These are phyloP conservation scores for Puccinia coronata DNA, from an alignment of 1,284 basidiomycete genomes.

Conservation along the genomic window DNA sequence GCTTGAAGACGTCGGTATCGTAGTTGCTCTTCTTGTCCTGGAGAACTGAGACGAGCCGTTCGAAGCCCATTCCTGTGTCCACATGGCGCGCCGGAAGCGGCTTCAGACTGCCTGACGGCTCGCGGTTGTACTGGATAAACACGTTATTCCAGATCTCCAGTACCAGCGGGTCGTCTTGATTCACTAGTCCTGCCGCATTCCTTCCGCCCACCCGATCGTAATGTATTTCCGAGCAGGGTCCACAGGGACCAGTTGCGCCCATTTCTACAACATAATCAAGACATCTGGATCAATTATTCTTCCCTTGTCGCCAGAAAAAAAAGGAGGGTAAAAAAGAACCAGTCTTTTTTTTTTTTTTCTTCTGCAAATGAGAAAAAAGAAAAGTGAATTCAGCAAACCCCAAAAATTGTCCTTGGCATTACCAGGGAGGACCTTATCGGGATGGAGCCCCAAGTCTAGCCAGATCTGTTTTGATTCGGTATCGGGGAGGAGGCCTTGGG, in stretches of 20 bases:
- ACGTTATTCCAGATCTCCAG: slow-evolving; percentile 50
- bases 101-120: slow-evolving; percentile 30
- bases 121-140: slow-evolving; percentile 48
- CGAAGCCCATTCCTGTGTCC: slow-evolving; percentile 49
- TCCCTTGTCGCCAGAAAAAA: not conserved
- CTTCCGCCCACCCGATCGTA: slow-evolving; percentile 47
- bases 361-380: not conserved
- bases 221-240: slow-evolving; percentile 50
- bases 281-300: not conserved
- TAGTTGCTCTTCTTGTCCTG: slow-evolving; percentile 48
- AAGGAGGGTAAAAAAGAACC: not conserved
- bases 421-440: slow-evolving; percentile 29
- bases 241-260: slow-evolving; percentile 48
- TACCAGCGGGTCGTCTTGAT: slow-evolving; percentile 47
- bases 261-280: slow-evolving; percentile 39
- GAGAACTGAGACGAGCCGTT: slow-evolving; percentile 43
- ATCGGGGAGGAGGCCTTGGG: slow-evolving; percentile 31
- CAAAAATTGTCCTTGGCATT: slow-evolving; percentile 50
- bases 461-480: slow-evolving; percentile 46
- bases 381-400: slow-evolving; percentile 15
- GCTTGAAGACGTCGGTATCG: slow-evolving; percentile 47
- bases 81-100: slow-evolving; percentile 44
- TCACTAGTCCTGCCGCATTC: slow-evolving; percentile 41
- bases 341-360: not conserved
- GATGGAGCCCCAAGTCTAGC: slow-evolving; percentile 36